These are phyloP conservation scores for Lentinus polychrous DNA, from an alignment of 1,284 basidiomycete genomes.

Conservation along the genomic window DNA sequence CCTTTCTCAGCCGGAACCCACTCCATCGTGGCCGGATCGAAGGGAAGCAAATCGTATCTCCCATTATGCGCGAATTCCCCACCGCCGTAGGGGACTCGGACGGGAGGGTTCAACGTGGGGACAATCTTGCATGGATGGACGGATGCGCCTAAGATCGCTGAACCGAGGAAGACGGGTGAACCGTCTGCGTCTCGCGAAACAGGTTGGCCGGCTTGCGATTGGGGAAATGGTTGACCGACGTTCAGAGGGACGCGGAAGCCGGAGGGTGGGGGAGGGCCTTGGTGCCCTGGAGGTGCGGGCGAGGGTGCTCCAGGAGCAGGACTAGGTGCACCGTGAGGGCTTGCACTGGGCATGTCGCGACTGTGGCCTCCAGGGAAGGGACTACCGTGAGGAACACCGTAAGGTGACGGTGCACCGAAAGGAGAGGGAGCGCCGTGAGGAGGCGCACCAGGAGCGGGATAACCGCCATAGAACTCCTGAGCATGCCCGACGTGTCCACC, in stretches of 20 bases:
- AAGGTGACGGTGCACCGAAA: slow-evolving; percentile 1
- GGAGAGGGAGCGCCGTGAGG: slow-evolving; percentile 3
- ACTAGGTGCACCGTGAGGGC: slow-evolving; percentile 7
- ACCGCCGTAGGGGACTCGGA: slow-evolving; percentile 60
- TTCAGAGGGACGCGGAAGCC: slow-evolving; percentile 56
- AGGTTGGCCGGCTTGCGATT: slow-evolving; percentile 35
- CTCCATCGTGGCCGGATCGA: slow-evolving; percentile 60
- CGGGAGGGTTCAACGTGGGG: slow-evolving; percentile 42
- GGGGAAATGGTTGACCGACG: slow-evolving; percentile 41
- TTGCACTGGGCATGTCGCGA: not conserved
- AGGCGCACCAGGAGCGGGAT: slow-evolving; percentile 3
- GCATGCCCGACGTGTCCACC: slow-evolving; percentile 3
- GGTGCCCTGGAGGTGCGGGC: slow-evolving; percentile 10
- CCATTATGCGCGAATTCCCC: slow-evolving; percentile 51
- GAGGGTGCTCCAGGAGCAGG: not conserved
- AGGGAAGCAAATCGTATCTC: slow-evolving; percentile 65
- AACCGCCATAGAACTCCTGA: not conserved
- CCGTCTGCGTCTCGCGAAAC: slow-evolving; percentile 49
- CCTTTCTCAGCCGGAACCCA: slow-evolving; percentile 52
- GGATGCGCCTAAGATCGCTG: slow-evolving; percentile 54
- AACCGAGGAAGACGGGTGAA: slow-evolving; percentile 59
- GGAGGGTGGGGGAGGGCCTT: slow-evolving; percentile 37
- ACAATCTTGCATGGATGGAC: slow-evolving; percentile 79
- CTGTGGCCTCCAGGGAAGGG: not conserved
- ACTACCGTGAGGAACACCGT: slow-evolving; percentile 1